These are phyloP conservation scores for Komagataella pseudopastoris DNA, from an alignment of 805 yeast species.

Conservation along the genomic window DNA sequence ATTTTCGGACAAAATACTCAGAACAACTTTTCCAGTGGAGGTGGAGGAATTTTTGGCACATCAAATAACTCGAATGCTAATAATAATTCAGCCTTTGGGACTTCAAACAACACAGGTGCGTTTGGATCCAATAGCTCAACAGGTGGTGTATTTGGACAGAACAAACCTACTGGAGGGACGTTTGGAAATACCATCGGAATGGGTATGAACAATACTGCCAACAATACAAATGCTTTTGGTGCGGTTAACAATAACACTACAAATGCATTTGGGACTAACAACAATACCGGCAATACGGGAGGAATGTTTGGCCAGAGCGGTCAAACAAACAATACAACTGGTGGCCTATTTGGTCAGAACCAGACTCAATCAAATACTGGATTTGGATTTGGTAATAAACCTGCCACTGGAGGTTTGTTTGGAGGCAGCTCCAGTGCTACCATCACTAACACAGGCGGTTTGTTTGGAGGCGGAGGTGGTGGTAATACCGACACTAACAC, in stretches of 20 bases:
- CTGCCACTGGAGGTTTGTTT: slow-evolving; percentile 20
- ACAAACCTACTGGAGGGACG: slow-evolving; percentile 10
- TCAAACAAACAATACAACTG: slow-evolving; percentile 6
- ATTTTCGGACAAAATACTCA: slow-evolving; percentile 6
- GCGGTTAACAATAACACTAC: slow-evolving; percentile 6
- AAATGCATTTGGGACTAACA: slow-evolving; percentile 9
- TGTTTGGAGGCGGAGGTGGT: slow-evolving; percentile 3
- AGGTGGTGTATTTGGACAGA: slow-evolving; percentile 27
- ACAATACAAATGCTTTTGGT: slow-evolving; percentile 13
- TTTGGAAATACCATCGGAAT: slow-evolving; percentile 9
- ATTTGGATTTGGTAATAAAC: slow-evolving; percentile 16
- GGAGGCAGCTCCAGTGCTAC: slow-evolving; percentile 10
- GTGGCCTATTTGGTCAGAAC: slow-evolving; percentile 2
- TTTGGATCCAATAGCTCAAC: slow-evolving; percentile 2
- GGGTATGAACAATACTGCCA: slow-evolving; percentile 13
- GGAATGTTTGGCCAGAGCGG: slow-evolving; percentile 6
- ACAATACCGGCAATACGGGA: slow-evolving; percentile 3
- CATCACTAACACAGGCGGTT: slow-evolving; percentile 6
- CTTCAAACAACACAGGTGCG: slow-evolving; percentile 11
- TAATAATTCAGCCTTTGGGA: slow-evolving; percentile 15
- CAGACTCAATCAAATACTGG: slow-evolving; percentile 6
- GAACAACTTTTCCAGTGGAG: neutral
- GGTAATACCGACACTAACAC: slow-evolving; percentile 9
- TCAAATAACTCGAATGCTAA: slow-evolving; percentile 9
- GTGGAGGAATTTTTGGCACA: slow-evolving; percentile 23